Conservation (phyloP, 2,329 filamentous ascomycete genomes). For the Aspergillus clavatus region DNA sequence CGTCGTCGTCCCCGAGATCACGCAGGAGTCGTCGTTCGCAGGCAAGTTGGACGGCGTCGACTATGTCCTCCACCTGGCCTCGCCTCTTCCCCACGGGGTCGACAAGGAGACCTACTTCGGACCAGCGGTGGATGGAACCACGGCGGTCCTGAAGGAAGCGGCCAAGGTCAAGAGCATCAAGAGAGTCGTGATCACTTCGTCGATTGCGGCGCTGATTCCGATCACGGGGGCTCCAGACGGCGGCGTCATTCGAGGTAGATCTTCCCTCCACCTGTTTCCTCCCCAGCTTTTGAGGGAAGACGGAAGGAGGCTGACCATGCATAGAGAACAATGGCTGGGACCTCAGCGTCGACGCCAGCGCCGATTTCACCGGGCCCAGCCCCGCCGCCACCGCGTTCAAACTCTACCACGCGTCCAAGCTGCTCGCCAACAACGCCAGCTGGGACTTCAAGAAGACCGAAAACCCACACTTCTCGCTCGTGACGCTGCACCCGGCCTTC, state of each 20-base stretch:
- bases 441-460: slow-evolving; percentile 11
- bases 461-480: slow-evolving; percentile 7
- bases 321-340: neutral
- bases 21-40: slow-evolving; percentile 5
- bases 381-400: neutral
- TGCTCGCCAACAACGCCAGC: slow-evolving; percentile 13
- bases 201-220: neutral
- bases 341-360: neutral
- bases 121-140: neutral
- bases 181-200: neutral
- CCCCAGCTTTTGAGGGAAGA: neutral
- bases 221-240: neutral
- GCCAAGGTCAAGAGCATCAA: neutral
- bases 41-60: slow-evolving; percentile 12
- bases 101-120: slow-evolving; percentile 2
- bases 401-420: slow-evolving; percentile 14
- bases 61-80: slow-evolving; percentile 20
- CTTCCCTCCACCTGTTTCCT: neutral
- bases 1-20: slow-evolving; percentile 15
- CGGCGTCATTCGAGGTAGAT: neutral
- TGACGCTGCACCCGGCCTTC: slow-evolving; percentile 18
- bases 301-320: neutral
- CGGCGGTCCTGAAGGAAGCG: neutral
- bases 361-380: neutral
- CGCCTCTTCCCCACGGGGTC: slow-evolving; percentile 8